phyloP scores from a whole-genome alignment of 176 grass and related monocot genomes.

The Triticum urartu region DNA sequence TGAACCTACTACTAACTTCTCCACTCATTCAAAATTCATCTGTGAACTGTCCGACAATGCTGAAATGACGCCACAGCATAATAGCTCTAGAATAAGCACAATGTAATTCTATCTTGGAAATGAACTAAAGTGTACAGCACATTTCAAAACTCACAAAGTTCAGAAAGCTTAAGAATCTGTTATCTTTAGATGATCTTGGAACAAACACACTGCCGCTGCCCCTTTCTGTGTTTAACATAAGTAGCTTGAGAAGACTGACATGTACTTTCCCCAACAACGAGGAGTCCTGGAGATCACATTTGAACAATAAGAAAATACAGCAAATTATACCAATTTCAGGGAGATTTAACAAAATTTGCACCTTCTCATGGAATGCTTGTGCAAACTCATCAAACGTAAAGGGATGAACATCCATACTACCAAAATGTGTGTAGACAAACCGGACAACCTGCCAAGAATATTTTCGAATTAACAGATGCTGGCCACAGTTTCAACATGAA shows the following conservation, averaged over 20 bases:
- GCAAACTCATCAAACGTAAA: constrained; percentile 96
- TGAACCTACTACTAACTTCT: neutral
- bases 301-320: constrained; percentile 17
- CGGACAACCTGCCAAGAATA: constrained; percentile 62
- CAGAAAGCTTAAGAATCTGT: constrained; percentile 74
- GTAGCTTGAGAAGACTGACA: constrained; percentile 76
- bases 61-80: neutral
- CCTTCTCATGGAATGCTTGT: constrained; percentile 96
- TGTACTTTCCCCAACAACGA: constrained; percentile 80
- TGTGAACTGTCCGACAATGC: neutral
- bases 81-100: neutral
- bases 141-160: constrained; percentile 79
- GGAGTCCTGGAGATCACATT: constrained; percentile 60
- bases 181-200: constrained; percentile 72
- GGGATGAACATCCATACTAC: constrained; percentile 53
- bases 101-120: neutral
- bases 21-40: neutral
- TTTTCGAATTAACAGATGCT: constrained; percentile 33
- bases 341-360: constrained; percentile 19
- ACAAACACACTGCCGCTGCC: constrained; percentile 42
- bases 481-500: constrained; percentile 1
- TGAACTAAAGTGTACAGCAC: constrained; percentile 3
- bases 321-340: constrained; percentile 15
- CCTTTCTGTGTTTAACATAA: constrained; percentile 63
- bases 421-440: constrained; percentile 67